Evolutionary conservation across 805 yeast genomes (phyloP), one percentile per base, ranked within the genome.

Genomic region (Henningerozyma blattae): DNA sequence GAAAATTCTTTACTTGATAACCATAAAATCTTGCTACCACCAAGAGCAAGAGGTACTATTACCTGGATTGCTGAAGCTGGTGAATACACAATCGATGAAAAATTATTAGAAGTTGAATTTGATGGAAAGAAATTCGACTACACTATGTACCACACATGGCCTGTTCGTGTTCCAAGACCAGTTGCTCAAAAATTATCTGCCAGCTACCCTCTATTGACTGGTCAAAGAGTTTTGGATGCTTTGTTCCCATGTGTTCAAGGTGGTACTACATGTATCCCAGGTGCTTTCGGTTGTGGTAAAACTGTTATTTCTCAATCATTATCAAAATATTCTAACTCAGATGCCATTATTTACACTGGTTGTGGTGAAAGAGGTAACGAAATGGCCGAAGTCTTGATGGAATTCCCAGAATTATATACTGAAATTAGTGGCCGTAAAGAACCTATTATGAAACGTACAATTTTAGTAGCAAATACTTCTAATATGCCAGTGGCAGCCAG

Each of bases 401-500:
- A 91, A 65, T 91, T 91, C 85, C 99, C 99, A 32, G 97, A 91
- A 62, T 70, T 91, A 57, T 84, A 64, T 62, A 87, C 95, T 38
- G 95, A 86, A 61, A 68, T 85, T 38, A 71, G 75, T 39, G 98
- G 97, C 47, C 77, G 83, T 54, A 83, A 87, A 65, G 99, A 91
- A 67, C 96, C 97, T 45, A 91, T 91, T 58, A 91, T 91, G 97
- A 91, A 93, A 70, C 94, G 99, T 70, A 91, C 99, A 27, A 82
- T 97, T 25, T 73, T 91, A 60, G 98, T 91, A 34, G 99, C 99
- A 31, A 91, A 91, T 62, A 91, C 99, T 30, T 89, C 97, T 28
- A 91, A 91, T 62, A 91, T 91, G 99, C 99, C 99, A 35, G 99
- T 91, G 51, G 99, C 99, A 43, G 98, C 98, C 7, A 82, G 99